Percentiles rank a stretch among this genome's conserved stretches.
Evolutionary conservation across 768 basidiomycete species (phyloP).

Genomic region (Suillus cothurnatus): DNA sequence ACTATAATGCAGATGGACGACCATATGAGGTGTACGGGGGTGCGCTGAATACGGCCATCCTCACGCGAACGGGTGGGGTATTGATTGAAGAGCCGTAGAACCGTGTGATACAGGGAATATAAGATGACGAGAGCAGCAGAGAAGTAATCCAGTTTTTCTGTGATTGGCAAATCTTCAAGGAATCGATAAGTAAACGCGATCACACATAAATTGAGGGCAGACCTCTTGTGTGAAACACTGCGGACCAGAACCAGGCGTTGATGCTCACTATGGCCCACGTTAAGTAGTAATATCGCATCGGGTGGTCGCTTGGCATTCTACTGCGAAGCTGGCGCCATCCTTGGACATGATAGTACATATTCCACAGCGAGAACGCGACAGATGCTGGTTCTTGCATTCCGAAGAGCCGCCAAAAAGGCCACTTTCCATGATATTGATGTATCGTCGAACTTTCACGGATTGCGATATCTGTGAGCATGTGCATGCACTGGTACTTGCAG

Average conservation of each 20-base stretch:
- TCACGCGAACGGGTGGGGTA: slow-evolving; percentile 45
- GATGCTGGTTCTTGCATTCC: slow-evolving; percentile 96
- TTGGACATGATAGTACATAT: slow-evolving; percentile 71
- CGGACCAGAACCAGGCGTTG: slow-evolving; percentile 93
- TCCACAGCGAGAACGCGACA: slow-evolving; percentile 86
- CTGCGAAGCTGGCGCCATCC: slow-evolving; percentile 55
- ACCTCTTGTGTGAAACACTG: slow-evolving; percentile 94
- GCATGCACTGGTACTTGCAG: slow-evolving; percentile 91
- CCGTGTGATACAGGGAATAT: slow-evolving; percentile 76
- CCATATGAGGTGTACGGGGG: slow-evolving; percentile 40
- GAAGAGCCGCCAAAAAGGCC: slow-evolving; percentile 90
- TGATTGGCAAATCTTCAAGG: slow-evolving; percentile 69
- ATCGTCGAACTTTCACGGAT: slow-evolving; percentile 43
- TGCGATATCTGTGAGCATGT: slow-evolving; percentile 65
- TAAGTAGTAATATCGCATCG: slow-evolving; percentile 70
- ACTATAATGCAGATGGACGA: slow-evolving; percentile 51
- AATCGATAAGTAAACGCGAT: slow-evolving; percentile 10
- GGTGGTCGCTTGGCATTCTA: slow-evolving; percentile 56
- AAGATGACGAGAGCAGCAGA: slow-evolving; percentile 87
- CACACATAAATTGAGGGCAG: slow-evolving; percentile 22
- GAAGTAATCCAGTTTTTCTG: slow-evolving; percentile 95
- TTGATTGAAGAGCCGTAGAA: slow-evolving; percentile 76
- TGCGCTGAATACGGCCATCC: slow-evolving; percentile 22
- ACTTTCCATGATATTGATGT: slow-evolving; percentile 93
- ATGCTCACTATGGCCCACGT: slow-evolving; percentile 69